Percentiles rank a stretch among this genome's conserved stretches.
phyloP scores from a whole-genome alignment of 495 filamentous ascomycete species.

The Podospora australis region DNA sequence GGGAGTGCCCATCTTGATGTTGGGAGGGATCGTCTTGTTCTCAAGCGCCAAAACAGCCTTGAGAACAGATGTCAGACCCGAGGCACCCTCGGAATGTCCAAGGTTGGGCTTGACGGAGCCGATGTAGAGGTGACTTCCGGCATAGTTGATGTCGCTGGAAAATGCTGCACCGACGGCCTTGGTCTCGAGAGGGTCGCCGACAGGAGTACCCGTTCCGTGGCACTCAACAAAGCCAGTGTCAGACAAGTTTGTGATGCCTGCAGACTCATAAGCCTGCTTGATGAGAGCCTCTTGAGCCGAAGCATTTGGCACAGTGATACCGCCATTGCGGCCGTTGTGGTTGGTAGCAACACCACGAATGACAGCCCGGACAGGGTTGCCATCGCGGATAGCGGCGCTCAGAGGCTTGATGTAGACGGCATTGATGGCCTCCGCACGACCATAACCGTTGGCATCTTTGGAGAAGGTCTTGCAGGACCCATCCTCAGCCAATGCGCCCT shows the following conservation, averaged over 20 bases:
- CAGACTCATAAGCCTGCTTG: constrained; percentile 1
- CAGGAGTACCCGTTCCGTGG: constrained; percentile 46
- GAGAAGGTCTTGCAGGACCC: constrained; percentile 35
- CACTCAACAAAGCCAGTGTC: constrained; percentile 42
- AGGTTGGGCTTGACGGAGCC: constrained; percentile 42
- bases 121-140: constrained; percentile 20
- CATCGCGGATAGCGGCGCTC: constrained; percentile 38
- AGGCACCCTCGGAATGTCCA: constrained; percentile 32
- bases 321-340: constrained; percentile 34
- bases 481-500: constrained; percentile 22
- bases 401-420: constrained; percentile 45
- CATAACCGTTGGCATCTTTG: constrained; percentile 36
- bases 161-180: constrained; percentile 22
- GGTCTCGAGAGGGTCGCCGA: constrained; percentile 45
- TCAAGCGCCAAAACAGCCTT: constrained; percentile 32
- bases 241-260: constrained; percentile 21
- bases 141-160: background rate
- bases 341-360: constrained; percentile 34
- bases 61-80: constrained; percentile 32
- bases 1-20: constrained; percentile 26
- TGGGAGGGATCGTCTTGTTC: constrained; percentile 27
- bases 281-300: constrained; percentile 36
- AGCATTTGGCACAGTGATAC: constrained; percentile 28
- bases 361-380: constrained; percentile 48
- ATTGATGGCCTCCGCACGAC: constrained; percentile 30